Evolutionary conservation across 108 stramenopile species (phyloP).

Genomic region (Thalassiosira profunda): DNA sequence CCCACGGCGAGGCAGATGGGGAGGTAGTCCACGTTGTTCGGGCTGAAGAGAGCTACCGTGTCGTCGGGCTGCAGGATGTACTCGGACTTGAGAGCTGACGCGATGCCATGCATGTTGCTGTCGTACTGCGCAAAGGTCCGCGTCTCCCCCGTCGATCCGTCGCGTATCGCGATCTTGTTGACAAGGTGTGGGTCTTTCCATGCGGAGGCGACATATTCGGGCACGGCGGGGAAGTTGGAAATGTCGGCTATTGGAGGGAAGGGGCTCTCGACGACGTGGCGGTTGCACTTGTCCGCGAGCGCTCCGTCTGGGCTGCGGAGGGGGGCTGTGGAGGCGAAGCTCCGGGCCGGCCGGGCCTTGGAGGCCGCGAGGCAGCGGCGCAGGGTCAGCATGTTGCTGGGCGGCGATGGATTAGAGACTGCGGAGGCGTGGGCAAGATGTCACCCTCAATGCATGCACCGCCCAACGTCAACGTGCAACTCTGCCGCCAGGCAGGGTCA

Average conservation of each 20-base stretch:
- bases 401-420: not conserved
- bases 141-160: constrained; percentile 73
- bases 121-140: constrained; percentile 76
- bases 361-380: not conserved
- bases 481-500: too few species aligned
- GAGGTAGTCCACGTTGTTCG: constrained; percentile 91
- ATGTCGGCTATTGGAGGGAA: constrained; percentile 57
- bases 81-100: constrained; percentile 49
- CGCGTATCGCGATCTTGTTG: constrained; percentile 71
- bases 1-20: constrained; percentile 78
- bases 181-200: constrained; percentile 48
- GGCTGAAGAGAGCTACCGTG: constrained; percentile 83
- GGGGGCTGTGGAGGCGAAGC: not conserved
- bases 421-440: not conserved
- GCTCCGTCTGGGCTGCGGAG: too few species aligned
- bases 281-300: constrained; percentile 35
- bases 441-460: too few species aligned
- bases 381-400: not conserved
- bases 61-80: constrained; percentile 51
- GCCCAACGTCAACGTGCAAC: too few species aligned
- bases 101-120: constrained; percentile 46
- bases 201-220: constrained; percentile 65
- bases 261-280: constrained; percentile 51
- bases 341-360: not conserved
- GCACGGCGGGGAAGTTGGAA: constrained; percentile 44